phyloP scores from a whole-genome alignment of 176 grass and related monocot genomes.

The Puya raimondii region DNA sequence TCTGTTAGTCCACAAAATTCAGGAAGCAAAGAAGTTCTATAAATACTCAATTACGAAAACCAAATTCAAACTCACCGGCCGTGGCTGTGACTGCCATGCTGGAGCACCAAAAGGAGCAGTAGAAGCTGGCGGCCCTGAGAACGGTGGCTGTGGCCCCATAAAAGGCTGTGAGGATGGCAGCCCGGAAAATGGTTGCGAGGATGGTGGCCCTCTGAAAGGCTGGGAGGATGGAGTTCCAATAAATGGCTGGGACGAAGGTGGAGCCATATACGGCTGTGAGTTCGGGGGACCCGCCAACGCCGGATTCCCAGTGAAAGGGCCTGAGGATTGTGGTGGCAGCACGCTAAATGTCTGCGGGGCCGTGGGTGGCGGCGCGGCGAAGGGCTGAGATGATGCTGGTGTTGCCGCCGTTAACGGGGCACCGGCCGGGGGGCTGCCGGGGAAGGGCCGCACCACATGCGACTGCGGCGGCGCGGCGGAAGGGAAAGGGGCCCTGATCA shows the following conservation, averaged over 20 bases:
- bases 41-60: constrained; percentile 5
- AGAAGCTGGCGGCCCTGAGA: constrained; percentile 24
- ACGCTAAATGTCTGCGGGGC: constrained; percentile 24
- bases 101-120: constrained; percentile 35
- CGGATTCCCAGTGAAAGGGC: constrained; percentile 6
- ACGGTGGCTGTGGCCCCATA: background rate
- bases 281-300: background rate
- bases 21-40: background rate
- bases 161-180: constrained; percentile 10
- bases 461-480: constrained; percentile 17
- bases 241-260: constrained; percentile 8
- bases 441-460: background rate
- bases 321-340: background rate
- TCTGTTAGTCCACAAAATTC: too few species aligned
- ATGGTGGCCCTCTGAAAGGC: constrained; percentile 12
- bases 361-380: background rate
- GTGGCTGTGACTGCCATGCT: constrained; percentile 21
- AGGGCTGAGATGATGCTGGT: constrained; percentile 8
- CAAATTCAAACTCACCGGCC: constrained; percentile 13
- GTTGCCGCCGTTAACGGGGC: background rate
- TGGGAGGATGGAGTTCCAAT: background rate
- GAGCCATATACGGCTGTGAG: background rate
- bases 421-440: constrained; percentile 7
- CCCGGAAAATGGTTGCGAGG: constrained; percentile 8
- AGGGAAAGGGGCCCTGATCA: constrained; percentile 6